Conservation (phyloP, 2,329 filamentous ascomycete genomes). For the Plenodomus tracheiphilus region DNA sequence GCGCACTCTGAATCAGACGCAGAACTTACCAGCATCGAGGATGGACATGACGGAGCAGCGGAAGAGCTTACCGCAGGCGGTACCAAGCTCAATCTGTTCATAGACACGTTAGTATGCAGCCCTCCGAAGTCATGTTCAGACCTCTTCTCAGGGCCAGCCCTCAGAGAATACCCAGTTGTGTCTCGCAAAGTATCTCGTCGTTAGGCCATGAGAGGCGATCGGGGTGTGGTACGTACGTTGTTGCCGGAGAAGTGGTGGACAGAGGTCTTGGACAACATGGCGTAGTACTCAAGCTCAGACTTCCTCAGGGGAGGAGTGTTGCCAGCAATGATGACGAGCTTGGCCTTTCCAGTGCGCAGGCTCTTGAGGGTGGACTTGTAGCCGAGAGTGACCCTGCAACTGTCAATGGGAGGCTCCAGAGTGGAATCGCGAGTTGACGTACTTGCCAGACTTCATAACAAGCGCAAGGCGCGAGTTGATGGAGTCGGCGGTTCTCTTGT, state of each 20-base stretch:
- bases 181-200: conserved; percentile 36
- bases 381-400: conserved; percentile 73
- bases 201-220: conserved; percentile 44
- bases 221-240: conserved; percentile 76
- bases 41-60: conserved; percentile 96
- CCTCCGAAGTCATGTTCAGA: conserved; percentile 83
- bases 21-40: conserved; percentile 75
- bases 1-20: neutral
- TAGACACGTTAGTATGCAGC: conserved; percentile 64
- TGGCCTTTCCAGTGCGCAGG: conserved; percentile 94
- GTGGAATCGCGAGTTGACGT: conserved; percentile 22
- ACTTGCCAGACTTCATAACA: conserved; percentile 70
- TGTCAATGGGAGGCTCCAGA: conserved; percentile 18
- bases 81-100: conserved; percentile 92
- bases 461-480: conserved; percentile 70
- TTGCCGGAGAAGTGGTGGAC: conserved; percentile 98
- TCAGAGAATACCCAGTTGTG: conserved; percentile 39
- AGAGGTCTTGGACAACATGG: conserved; percentile 18
- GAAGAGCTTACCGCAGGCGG: conserved; percentile 98
- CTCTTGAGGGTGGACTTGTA: conserved; percentile 88
- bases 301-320: conserved; percentile 98
- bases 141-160: conserved; percentile 87
- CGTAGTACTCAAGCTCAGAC: conserved; percentile 81
- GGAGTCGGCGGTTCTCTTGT: conserved; percentile 82
- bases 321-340: conserved; percentile 93